These are phyloP conservation scores for Ogataea glucozyma DNA, from an alignment of 805 yeast species.

Conservation along the genomic window DNA sequence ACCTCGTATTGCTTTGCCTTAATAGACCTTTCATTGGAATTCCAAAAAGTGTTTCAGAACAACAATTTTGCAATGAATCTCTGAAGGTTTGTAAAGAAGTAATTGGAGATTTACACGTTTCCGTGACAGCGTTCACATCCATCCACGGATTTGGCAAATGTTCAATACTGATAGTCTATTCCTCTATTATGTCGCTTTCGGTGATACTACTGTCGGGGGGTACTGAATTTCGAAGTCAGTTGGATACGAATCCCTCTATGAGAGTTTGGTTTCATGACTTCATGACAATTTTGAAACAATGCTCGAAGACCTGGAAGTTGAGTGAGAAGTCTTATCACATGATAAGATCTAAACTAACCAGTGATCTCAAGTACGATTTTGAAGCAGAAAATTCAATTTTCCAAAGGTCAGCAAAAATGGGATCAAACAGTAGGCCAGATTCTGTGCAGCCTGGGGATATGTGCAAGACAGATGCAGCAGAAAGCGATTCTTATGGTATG, in stretches of 20 bases:
- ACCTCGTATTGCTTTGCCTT: conserved; percentile 56
- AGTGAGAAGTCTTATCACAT: conserved; percentile 46
- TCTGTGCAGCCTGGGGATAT: too few relatives aligned
- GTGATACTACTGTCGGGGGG: conserved; percentile 14
- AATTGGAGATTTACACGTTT: conserved; percentile 43
- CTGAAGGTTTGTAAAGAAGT: conserved; percentile 38
- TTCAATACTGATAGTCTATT: conserved; percentile 49
- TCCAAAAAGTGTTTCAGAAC: conserved; percentile 10
- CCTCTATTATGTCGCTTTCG: conserved; percentile 39
- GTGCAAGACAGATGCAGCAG: too few relatives aligned
- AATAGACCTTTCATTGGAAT: conserved; percentile 60
- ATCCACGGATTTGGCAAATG: conserved; percentile 43
- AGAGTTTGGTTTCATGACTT: conserved; percentile 38
- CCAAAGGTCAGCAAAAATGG: neutral
- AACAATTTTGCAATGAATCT: conserved; percentile 5
- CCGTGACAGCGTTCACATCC: conserved; percentile 39
- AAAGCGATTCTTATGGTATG: too few relatives aligned
- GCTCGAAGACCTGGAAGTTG: conserved; percentile 48
- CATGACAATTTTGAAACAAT: conserved; percentile 41
- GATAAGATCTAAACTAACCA: conserved; percentile 37
- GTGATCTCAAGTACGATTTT: conserved; percentile 21
- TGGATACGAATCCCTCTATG: conserved; percentile 37
- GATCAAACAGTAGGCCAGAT: too few relatives aligned
- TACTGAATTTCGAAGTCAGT: conserved; percentile 20
- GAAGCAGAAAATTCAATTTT: conserved; percentile 8